Evolutionary conservation across 352 stramenopile genomes (phyloP), one percentile per base, ranked within the genome.

Genomic region (Globisporangium nagaii): DNA sequence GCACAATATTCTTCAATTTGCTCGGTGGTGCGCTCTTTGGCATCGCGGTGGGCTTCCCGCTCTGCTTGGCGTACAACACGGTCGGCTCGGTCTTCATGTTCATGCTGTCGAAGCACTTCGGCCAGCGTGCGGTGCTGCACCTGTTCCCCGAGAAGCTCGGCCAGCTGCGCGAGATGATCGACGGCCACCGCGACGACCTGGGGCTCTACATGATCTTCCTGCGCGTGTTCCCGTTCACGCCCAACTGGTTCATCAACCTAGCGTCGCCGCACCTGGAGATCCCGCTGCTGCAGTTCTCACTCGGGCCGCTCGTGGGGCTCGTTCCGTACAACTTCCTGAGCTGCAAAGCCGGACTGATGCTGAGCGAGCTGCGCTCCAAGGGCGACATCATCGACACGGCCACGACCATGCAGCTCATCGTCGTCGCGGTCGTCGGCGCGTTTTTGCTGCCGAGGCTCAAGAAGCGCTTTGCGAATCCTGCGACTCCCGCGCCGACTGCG

Each of bases 241-340:
- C 81, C 59, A 92, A 92, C 58, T 92, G 81, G 81, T 92, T 92
- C 49, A 87, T 92, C 69, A 92, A 92, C 72, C 65, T 92, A 65
- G 80, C 81, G 55, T 86, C 81, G 32, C 79, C 81, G 32, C 81
- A 92, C 39, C 53, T 92, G 43, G 63, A 71, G 22, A 90, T 92
- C 53, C 76, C 81, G 25, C 30, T 92, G 32, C 19, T 58, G 12
- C 71, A 80, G 53, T 92, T 92, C 62, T 53, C 71, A 22, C 49
- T 88, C 27, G 79, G 78, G 3, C 77, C 80, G 20, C 68, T 83
- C 10, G 56, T 92, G 20, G 81, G 81, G 5, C 66, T 92, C 22
- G 79, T 88, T 22, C 81, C 81, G 56, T 92, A 92, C 77, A 92
- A 92, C 54, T 90, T 92, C 63, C 45, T 92, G 27, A 90, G 79